Evolutionary conservation across 1,284 basidiomycete species (phyloP), one percentile per base, ranked within the genome.

Genomic region (Moesziomyces aphidis): DNA sequence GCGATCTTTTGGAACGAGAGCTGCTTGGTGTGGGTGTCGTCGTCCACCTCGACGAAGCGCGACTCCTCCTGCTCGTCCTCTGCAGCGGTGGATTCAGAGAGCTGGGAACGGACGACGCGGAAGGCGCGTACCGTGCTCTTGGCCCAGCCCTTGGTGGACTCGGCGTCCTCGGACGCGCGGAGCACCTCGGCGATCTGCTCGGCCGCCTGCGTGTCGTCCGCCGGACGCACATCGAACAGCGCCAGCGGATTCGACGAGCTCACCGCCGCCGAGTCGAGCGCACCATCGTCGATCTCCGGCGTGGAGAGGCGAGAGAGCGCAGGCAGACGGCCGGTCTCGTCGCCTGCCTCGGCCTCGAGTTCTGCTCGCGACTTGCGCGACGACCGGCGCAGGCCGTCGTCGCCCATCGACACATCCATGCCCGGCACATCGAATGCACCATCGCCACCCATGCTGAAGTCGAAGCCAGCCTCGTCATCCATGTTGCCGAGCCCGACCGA

Each of bases 101-200:
- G 85, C 81, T 95, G 92, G 72, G 88, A 88, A 56, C 93, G 89
- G 65, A 97, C 88, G 64, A 98, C 87, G n/a, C 89, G 88, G 59
- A 97, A 87, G 0, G 95, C 95, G 85, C 94, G 95, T 48, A 93
- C 88, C 0, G 95, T 97, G 80, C 95, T 95, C 87, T 91, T 92
- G 85, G 92, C 71, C 93, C 85, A 93, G 92, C 8, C 92, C 91
- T 76, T 84, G 7, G 85, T 79, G 17, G 86, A 87, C 26, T 87
- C 86, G 43, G 85, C 84, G 50, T 88, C 87, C 69, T 88, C 86
- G 9, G 70, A 66, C 39, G 70, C 70, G 13, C 63, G 59, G 19
- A 52, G 85, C 85, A 78, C 89, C 10, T 61, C 89, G 21, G 87
- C 88, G 17, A 63, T 73, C 44, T 78, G 76, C 36, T 71, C 77